Evolutionary conservation across 176 grass and related monocot species (phyloP).

Genomic region (Phyllostachys edulis): DNA sequence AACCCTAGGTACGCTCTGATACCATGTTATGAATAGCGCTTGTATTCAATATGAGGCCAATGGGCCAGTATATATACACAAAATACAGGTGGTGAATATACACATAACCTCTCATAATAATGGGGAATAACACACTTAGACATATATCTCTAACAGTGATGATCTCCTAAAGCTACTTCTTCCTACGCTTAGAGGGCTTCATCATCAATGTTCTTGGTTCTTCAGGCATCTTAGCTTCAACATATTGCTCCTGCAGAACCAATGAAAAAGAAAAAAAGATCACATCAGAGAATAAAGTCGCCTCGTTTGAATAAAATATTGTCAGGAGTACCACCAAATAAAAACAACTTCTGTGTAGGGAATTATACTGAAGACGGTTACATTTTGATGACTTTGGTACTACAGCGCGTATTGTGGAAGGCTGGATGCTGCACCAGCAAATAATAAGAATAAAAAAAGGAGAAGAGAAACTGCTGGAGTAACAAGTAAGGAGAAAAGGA

Average conservation of each 20-base stretch:
- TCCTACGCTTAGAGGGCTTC: slow-evolving; percentile 63
- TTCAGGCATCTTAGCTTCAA: slow-evolving; percentile 54
- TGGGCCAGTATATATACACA: too few relatives aligned
- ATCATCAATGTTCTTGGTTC: slow-evolving; percentile 15
- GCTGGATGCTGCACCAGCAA: not conserved
- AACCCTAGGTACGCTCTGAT: too few relatives aligned
- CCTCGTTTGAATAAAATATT: not conserved
- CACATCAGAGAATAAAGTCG: not conserved
- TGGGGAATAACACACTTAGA: too few relatives aligned
- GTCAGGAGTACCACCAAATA: not conserved
- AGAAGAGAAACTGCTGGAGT: not conserved
- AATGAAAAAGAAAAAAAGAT: not conserved
- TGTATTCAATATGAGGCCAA: too few relatives aligned
- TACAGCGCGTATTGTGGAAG: too few relatives aligned
- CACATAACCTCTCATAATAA: too few relatives aligned
- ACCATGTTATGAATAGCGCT: too few relatives aligned
- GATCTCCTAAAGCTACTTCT: slow-evolving; percentile 44
- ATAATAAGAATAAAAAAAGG: not conserved
- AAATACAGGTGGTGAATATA: too few relatives aligned
- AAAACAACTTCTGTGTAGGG: not conserved
- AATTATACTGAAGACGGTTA: not conserved
- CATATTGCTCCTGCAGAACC: slow-evolving; percentile 45
- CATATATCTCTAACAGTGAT: too few relatives aligned
- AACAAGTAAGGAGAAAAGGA: not conserved
- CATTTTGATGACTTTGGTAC: not conserved